These are phyloP conservation scores for Eremothecium sinecaudum DNA, from an alignment of 1,139 yeast genomes.

Conservation along the genomic window DNA sequence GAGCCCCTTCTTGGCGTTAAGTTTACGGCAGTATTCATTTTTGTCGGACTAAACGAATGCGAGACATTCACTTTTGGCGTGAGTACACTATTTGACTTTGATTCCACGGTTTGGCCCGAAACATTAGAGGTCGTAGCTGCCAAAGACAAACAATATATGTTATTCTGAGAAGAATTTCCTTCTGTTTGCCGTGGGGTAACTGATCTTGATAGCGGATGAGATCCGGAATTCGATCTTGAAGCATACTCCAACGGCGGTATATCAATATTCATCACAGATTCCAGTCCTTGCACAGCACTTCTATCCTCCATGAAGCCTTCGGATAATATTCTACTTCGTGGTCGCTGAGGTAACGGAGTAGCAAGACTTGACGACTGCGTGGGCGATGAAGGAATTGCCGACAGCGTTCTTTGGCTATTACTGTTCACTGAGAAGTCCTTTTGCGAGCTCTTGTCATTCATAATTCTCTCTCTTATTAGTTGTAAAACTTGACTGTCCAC, in stretches of 20 bases:
- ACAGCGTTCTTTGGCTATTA: neutral
- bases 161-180: conserved; percentile 8
- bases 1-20: conserved; percentile 30
- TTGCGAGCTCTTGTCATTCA: conserved; percentile 26
- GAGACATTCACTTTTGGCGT: conserved; percentile 7
- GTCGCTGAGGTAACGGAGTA: conserved; percentile 12
- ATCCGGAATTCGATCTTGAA: conserved; percentile 17
- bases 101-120: neutral
- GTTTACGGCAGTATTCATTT: conserved; percentile 22
- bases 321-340: conserved; percentile 32
- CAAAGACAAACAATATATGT: neutral
- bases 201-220: conserved; percentile 31
- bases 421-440: neutral
- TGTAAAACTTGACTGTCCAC: conserved; percentile 64
- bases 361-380: conserved; percentile 6
- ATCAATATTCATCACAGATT: neutral
- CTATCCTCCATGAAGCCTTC: conserved; percentile 36
- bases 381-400: neutral
- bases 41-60: conserved; percentile 13
- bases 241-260: conserved; percentile 5
- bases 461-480: conserved; percentile 58
- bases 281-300: conserved; percentile 21
- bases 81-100: neutral
- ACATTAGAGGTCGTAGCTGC: conserved; percentile 1
- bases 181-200: conserved; percentile 33